A percentile compares a stretch with the other conserved stretches of the same genome.
These are phyloP conservation scores for Tilletia indica DNA, from an alignment of 1,284 basidiomycete genomes.

Conservation along the genomic window DNA sequence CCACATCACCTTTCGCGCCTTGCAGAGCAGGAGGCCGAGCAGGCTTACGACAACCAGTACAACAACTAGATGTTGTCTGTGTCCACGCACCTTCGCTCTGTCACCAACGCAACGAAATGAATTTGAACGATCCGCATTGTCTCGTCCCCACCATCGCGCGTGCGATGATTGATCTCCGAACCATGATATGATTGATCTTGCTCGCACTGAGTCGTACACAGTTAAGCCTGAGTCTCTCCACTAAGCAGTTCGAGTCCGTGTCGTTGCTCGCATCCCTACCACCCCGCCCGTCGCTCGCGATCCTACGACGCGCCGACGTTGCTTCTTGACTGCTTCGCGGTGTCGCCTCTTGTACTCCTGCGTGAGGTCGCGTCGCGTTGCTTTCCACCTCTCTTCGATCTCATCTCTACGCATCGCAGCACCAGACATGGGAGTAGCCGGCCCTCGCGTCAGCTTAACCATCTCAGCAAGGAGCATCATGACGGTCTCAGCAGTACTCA, in stretches of 20 bases:
- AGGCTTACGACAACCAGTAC: background rate
- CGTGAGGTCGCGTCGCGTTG: constrained; percentile 34
- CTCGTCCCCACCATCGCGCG: no score
- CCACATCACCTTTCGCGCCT: no score
- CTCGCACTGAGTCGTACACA: no score
- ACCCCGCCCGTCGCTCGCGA: constrained; percentile 24
- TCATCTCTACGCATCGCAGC: constrained; percentile 20
- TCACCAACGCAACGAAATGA: no score
- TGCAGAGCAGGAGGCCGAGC: constrained; percentile 2
- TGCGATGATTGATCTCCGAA: no score
- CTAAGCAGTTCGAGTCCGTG: background rate
- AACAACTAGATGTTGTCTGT: no score
- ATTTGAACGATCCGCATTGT: no score
- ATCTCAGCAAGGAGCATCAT: no score
- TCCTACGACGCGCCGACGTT: constrained; percentile 26
- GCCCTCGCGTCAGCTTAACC: no score
- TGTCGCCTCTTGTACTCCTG: constrained; percentile 44
- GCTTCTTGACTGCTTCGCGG: constrained; percentile 45
- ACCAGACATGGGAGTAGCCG: background rate
- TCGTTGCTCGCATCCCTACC: background rate
- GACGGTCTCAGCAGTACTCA: background rate
- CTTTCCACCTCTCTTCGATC: constrained; percentile 32
- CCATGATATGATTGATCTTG: no score
- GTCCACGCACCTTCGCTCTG: no score
- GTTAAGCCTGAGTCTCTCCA: no score